These are phyloP conservation scores for Naganishia albida DNA, from an alignment of 1,284 basidiomycete species.

Conservation along the genomic window DNA sequence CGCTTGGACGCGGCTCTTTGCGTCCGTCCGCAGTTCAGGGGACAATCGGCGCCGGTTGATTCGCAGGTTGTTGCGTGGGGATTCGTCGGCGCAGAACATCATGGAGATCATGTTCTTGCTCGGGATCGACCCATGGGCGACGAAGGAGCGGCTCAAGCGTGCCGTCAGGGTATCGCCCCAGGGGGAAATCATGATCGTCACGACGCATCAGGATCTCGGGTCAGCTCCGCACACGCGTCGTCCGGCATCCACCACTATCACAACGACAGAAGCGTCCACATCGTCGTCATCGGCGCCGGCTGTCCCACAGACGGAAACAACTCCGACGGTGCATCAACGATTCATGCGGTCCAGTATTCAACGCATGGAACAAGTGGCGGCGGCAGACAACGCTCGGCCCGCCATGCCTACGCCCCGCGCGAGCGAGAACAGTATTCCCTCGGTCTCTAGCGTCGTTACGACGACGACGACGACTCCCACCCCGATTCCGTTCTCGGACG, in stretches of 20 bases:
- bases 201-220: slow-evolving; percentile 15
- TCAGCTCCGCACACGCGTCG: neutral
- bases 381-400: neutral
- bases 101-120: slow-evolving; percentile 28
- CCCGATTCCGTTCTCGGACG: neutral
- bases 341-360: slow-evolving; percentile 5
- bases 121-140: slow-evolving; percentile 24
- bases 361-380: neutral
- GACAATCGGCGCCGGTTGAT: slow-evolving; percentile 25
- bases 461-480: neutral
- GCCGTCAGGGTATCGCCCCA: slow-evolving; percentile 20
- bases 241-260: neutral
- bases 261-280: neutral
- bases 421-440: neutral
- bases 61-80: slow-evolving; percentile 10
- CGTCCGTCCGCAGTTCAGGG: slow-evolving; percentile 13
- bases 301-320: neutral
- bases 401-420: slow-evolving; percentile 15
- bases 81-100: slow-evolving; percentile 21
- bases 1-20: slow-evolving; percentile 22
- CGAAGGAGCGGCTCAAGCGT: slow-evolving; percentile 19
- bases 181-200: slow-evolving; percentile 24
- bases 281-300: neutral
- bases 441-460: neutral
- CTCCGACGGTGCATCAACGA: neutral